phyloP scores from a whole-genome alignment of 1,284 basidiomycete species.

The Mycena citricolor region DNA sequence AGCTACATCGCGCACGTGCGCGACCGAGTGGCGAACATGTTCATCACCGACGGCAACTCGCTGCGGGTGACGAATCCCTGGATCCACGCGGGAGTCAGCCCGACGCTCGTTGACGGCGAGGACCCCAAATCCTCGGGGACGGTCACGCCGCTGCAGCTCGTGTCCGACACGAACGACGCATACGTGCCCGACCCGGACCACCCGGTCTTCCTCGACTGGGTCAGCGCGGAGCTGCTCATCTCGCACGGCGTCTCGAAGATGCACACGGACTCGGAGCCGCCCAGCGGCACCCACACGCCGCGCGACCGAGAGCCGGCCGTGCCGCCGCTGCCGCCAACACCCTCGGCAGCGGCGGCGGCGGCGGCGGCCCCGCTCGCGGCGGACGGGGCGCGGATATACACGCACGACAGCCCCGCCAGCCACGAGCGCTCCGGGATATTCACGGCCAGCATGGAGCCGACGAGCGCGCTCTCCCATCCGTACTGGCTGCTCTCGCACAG shows the following conservation, averaged over 20 bases:
- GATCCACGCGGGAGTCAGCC: slow-evolving; percentile 44
- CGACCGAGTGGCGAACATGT: slow-evolving; percentile 85
- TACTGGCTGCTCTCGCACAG: slow-evolving; percentile 39
- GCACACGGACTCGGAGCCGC: neutral
- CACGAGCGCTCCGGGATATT: slow-evolving; percentile 54
- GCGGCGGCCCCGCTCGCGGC: too few species aligned
- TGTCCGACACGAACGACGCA: slow-evolving; percentile 42
- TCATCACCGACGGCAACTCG: slow-evolving; percentile 58
- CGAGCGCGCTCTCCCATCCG: slow-evolving; percentile 41
- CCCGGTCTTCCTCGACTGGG: slow-evolving; percentile 65
- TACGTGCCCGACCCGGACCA: slow-evolving; percentile 40
- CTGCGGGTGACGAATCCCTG: slow-evolving; percentile 69
- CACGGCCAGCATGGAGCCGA: slow-evolving; percentile 61
- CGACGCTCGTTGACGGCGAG: slow-evolving; percentile 26
- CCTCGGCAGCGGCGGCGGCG: too few species aligned
- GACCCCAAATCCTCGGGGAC: slow-evolving; percentile 27
- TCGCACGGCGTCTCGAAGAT: slow-evolving; percentile 37
- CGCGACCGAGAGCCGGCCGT: slow-evolving; percentile 5
- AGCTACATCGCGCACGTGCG: slow-evolving; percentile 86
- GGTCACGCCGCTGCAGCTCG: slow-evolving; percentile 36
- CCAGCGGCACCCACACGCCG: slow-evolving; percentile 18
- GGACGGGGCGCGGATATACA: slow-evolving; percentile 41
- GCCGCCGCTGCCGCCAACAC: slow-evolving; percentile 18
- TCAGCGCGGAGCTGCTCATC: slow-evolving; percentile 78
- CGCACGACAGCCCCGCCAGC: slow-evolving; percentile 50